Evolutionary conservation across 2,329 filamentous ascomycete genomes (phyloP), one percentile per base, ranked within the genome.

Genomic region (Sporothrix euskadiensis): DNA sequence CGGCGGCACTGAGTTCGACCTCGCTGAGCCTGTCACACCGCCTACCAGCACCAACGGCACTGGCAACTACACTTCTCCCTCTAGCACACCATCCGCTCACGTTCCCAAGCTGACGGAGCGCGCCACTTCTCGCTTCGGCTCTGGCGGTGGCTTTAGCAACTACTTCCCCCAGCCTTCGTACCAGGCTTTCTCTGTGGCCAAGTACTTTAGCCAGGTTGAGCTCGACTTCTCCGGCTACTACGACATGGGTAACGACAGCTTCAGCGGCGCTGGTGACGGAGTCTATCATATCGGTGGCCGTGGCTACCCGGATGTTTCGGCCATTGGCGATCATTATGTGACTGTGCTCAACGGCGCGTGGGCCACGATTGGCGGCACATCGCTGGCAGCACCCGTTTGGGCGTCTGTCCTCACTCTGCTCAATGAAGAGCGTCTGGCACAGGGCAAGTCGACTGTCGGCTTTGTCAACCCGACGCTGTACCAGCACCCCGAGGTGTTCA

Each of bases 341-440:
- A 76, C 80, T 1, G 76, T 77, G 4, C 73, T 78, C 19, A 76
- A 78, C 69, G 79, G 76, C 75, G 77, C 6, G 78, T 87, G 78
- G 76, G 76, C 76, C 26, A 75, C 75, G 19, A 75, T 79, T 32
- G 84, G 83, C n/a, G 88, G 88, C 12, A 88, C 85, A 4, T 86
- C 83, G 32, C 86, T 88, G 44, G 85, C 89, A 0, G 81, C 87
- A 0, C 91, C 91, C 0, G 81, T 88, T 0, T 87, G 88, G 32
- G 86, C 88, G 0, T 86, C 84, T 7, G 83, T 92, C 66, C 82
- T 92, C 56, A 83, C 87, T 0, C 83, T 92, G 4, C 81, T 92
- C 73, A 92, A 92, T 76, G 89, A 91, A 76, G 88, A 86, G 0
- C 82, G 88, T 47, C 79, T 90, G 22, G 80, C 83, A 0, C 81